Evolutionary conservation across 192 early-diverging fungal genomes (phyloP).

Genomic region (Coemansia sp.): DNA sequence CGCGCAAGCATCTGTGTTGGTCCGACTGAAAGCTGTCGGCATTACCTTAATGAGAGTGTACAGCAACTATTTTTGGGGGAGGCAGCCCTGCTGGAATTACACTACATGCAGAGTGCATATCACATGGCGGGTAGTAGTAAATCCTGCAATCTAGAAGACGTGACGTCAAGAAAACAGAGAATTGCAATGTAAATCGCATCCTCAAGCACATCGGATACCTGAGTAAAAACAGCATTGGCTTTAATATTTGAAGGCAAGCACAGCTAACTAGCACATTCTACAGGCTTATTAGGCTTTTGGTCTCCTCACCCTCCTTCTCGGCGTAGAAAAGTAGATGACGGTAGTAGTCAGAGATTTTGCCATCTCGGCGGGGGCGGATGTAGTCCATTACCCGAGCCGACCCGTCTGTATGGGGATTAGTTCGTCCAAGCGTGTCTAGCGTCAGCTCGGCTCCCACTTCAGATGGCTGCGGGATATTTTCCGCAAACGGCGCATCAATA

Average conservation of each 20-base stretch:
- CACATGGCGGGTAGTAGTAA: not conserved
- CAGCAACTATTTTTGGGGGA: not conserved
- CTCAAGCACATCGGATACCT: not conserved
- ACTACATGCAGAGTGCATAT: constrained; percentile 1
- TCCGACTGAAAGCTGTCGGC: not conserved
- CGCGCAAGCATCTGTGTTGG: not conserved
- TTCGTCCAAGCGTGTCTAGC: constrained; percentile 41
- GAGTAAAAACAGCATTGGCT: not conserved
- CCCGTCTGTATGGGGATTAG: constrained; percentile 37
- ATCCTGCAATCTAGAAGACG: not conserved
- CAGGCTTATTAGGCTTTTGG: constrained; percentile 18
- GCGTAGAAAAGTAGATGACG: constrained; percentile 29
- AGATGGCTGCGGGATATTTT: constrained; percentile 30
- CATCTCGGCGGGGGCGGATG: constrained; percentile 40
- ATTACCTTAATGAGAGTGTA: not conserved
- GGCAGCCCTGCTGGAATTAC: not conserved
- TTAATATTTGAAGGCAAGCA: not conserved
- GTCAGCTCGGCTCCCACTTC: constrained; percentile 42
- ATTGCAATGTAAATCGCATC: not conserved
- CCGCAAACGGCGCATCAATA: constrained; percentile 27
- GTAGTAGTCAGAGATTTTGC: constrained; percentile 38
- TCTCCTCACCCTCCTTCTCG: constrained; percentile 4
- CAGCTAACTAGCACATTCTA: not conserved
- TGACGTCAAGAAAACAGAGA: not conserved
- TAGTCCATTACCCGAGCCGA: constrained; percentile 45